Evolutionary conservation across 2,329 filamentous ascomycete species (phyloP).

Genomic region (Claviceps quebecensis): DNA sequence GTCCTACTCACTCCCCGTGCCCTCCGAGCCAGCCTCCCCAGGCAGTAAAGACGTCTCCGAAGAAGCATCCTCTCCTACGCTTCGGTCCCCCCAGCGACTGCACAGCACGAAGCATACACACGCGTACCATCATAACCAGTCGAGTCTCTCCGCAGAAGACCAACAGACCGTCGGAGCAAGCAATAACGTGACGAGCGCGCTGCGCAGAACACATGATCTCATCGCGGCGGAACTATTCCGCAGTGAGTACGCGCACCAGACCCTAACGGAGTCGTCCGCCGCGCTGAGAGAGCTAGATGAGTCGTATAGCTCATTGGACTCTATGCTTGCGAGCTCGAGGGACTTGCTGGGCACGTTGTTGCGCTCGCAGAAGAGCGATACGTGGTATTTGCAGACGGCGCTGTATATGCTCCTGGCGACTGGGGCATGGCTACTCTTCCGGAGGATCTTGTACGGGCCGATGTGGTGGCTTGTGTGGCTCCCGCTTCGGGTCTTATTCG

Average conservation of each 20-base stretch:
- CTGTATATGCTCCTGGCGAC: constrained; percentile 71
- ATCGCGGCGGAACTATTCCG: constrained; percentile 75
- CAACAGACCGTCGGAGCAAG: constrained; percentile 63
- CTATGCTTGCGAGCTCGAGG: constrained; percentile 58
- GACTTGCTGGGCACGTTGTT: constrained; percentile 67
- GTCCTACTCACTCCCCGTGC: constrained; percentile 35
- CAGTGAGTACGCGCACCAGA: constrained; percentile 81
- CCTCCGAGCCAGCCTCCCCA: constrained; percentile 17
- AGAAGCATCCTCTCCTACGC: constrained; percentile 7
- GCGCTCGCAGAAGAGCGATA: constrained; percentile 85
- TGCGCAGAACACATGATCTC: constrained; percentile 74
- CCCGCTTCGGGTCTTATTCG: constrained; percentile 56
- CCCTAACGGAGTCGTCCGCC: constrained; percentile 68
- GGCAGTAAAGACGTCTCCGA: constrained; percentile 9
- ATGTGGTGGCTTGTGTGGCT: constrained; percentile 80
- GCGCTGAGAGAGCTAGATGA: constrained; percentile 71
- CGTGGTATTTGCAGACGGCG: constrained; percentile 89
- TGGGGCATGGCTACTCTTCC: constrained; percentile 72
- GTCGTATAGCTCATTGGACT: constrained; percentile 66
- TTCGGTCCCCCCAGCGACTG: constrained; percentile 12
- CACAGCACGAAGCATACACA: constrained; percentile 23
- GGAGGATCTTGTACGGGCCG: constrained; percentile 76
- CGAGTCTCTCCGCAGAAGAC: constrained; percentile 45
- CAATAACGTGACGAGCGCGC: constrained; percentile 68
- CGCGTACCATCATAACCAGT: constrained; percentile 10